Base-by-base conservation (phyloP, 2,329 filamentous ascomycete species). In the Penicillium verrucosum region DNA sequence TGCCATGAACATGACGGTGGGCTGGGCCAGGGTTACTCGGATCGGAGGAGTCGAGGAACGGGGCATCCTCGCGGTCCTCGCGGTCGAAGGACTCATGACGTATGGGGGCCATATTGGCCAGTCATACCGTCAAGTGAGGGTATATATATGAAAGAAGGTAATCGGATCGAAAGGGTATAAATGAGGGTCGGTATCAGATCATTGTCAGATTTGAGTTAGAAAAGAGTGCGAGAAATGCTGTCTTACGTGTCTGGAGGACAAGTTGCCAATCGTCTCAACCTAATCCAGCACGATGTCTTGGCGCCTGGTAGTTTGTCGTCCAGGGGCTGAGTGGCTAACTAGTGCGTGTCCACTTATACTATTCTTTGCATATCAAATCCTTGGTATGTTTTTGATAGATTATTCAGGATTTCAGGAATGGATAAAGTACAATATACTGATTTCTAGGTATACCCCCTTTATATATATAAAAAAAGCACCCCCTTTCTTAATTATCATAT, bases 401-500 rank as follows among this genome's bases (percentile, higher is more conserved):
- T 51, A 14, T 41, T 29, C 32, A n/a, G 21, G 21, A 21, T 21
- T 32, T 29, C 32, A n/a, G 11, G 16, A 7, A 16, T 12, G 8
- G n/a, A 23, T 10, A 30, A n/a, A n/a, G 16, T 37, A 9, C 32
- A 23, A 3, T 23, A 32, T 51, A 25, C 37, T 32, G 27, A 43
- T 25, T 3, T 10, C 12, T 32, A 41, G 5, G 9, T 50, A 50
- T 51, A 37, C 16, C 29, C 29, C 38, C 27, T 44, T 44, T 36
- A 37, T 27, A 27, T 52, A 23, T 23, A 29, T 21, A 21, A 7
- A 29, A 10, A 21, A 21, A n/a, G 25, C 1, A n/a, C 8, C 9
- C 16, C 10, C 14, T 27, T 41, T 37, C 14, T 21, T 37, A 34
- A 51, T 30, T 56, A 59, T 43, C 36, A 72, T 88, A 90, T 38